These are phyloP conservation scores for Scheffersomyces parashehatae DNA, from an alignment of 1,139 yeast genomes.

Conservation along the genomic window DNA sequence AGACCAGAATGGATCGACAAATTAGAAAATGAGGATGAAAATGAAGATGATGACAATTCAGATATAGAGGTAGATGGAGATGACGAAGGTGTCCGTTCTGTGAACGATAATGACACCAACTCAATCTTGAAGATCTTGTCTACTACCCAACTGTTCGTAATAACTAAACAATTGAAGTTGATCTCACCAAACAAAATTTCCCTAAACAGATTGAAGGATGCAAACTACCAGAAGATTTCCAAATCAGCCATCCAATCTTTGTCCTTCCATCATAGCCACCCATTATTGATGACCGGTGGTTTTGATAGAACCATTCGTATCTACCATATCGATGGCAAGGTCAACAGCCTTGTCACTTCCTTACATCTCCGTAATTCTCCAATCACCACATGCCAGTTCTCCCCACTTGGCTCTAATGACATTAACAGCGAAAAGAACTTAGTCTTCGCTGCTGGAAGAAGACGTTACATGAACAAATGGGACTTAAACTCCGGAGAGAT, in stretches of 20 bases:
- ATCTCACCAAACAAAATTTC: conserved; percentile 73
- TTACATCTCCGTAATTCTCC: conserved; percentile 80
- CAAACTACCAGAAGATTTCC: conserved; percentile 68
- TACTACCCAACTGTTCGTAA: conserved; percentile 57
- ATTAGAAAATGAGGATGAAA: conserved; percentile 24
- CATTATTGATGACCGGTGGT: conserved; percentile 86
- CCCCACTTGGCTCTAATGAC: conserved; percentile 43
- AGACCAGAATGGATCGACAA: conserved; percentile 82
- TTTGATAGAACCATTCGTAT: conserved; percentile 85
- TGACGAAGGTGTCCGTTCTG: conserved; percentile 32
- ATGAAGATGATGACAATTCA: conserved; percentile 24
- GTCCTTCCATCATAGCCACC: conserved; percentile 83
- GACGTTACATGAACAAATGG: conserved; percentile 92
- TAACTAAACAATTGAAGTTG: conserved; percentile 52
- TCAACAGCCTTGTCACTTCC: conserved; percentile 78
- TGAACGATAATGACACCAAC: conserved; percentile 48
- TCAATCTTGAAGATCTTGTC: conserved; percentile 62
- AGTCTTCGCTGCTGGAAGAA: conserved; percentile 86
- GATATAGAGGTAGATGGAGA: conserved; percentile 31
- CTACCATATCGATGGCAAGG: conserved; percentile 89
- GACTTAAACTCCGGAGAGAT: conserved; percentile 73
- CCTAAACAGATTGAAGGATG: conserved; percentile 81
- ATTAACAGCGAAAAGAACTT: conserved; percentile 27
- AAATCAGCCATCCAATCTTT: conserved; percentile 80
- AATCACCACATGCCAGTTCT: conserved; percentile 71